Evolutionary conservation across 306 rosid genomes (phyloP).

Genomic region (Castanea mollissima): DNA sequence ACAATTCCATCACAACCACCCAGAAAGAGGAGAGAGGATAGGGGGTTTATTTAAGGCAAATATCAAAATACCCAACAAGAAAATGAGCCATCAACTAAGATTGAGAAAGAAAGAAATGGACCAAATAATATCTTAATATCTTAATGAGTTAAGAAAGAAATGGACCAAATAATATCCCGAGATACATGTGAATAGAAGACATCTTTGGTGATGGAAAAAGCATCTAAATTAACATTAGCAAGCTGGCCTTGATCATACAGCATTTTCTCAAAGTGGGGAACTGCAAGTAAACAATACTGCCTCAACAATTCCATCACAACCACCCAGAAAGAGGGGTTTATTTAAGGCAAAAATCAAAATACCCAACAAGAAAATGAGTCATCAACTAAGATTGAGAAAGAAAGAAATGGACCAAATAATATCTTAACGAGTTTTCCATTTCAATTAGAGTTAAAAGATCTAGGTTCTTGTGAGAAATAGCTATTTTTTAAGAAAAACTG

Average conservation of each 20-base stretch:
- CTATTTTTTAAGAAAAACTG: constrained; percentile 28
- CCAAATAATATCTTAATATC: too few species aligned
- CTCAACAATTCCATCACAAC: constrained; percentile 23
- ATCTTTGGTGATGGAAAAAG: constrained; percentile 74
- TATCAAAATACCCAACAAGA: neutral
- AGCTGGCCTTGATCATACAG: constrained; percentile 96
- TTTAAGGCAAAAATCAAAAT: neutral
- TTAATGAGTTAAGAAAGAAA: too few species aligned
- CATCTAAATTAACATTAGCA: constrained; percentile 75
- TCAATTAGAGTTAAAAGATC: neutral
- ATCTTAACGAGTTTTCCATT: neutral
- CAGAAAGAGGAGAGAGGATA: constrained; percentile 4
- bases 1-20: constrained; percentile 21
- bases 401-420: neutral
- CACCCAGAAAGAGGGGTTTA: constrained; percentile 1
- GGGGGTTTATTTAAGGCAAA: neutral
- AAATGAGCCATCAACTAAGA: neutral
- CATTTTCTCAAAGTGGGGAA: constrained; percentile 99
- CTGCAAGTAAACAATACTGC: constrained; percentile 46
- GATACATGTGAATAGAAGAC: constrained; percentile 57
- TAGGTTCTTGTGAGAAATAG: constrained; percentile 12
- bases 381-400: neutral
- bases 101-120: neutral
- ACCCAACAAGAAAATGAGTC: neutral
- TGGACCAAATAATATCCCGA: constrained; percentile 81